Evolutionary conservation across 768 basidiomycete genomes (phyloP).

Genomic region (Rhizopogon sp.): DNA sequence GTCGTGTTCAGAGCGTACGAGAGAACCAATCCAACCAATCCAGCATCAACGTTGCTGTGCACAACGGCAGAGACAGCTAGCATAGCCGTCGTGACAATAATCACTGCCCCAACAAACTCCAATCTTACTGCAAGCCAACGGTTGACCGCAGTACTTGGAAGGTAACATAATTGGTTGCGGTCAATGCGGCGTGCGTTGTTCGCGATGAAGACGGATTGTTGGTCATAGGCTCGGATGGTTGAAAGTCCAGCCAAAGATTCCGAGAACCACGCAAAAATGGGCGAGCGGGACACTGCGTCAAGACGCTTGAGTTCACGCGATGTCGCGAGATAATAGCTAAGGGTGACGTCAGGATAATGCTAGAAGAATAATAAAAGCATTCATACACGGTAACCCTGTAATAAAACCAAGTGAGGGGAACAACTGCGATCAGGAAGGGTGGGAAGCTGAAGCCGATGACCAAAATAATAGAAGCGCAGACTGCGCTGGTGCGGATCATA

Average conservation of each 20-base stretch:
- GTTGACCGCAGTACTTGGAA: constrained; percentile 70
- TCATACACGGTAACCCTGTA: constrained; percentile 70
- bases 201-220: constrained; percentile 60
- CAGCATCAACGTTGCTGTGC: constrained; percentile 78
- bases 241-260: constrained; percentile 72
- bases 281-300: constrained; percentile 84
- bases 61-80: constrained; percentile 68
- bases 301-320: constrained; percentile 86
- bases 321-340: constrained; percentile 82
- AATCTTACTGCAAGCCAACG: constrained; percentile 83
- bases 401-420: constrained; percentile 81
- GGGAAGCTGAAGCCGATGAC: constrained; percentile 85
- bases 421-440: constrained; percentile 67
- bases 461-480: constrained; percentile 52
- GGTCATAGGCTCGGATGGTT: constrained; percentile 78
- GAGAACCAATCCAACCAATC: constrained; percentile 80
- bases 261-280: constrained; percentile 88
- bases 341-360: neutral
- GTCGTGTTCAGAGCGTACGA: constrained; percentile 84
- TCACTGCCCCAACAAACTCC: constrained; percentile 77
- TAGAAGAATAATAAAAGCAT: neutral
- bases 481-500: constrained; percentile 59
- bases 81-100: constrained; percentile 68
- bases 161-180: constrained; percentile 77
- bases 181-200: constrained; percentile 75